Conservation (phyloP, 1,284 basidiomycete genomes). For the Schizophyllum commune region DNA sequence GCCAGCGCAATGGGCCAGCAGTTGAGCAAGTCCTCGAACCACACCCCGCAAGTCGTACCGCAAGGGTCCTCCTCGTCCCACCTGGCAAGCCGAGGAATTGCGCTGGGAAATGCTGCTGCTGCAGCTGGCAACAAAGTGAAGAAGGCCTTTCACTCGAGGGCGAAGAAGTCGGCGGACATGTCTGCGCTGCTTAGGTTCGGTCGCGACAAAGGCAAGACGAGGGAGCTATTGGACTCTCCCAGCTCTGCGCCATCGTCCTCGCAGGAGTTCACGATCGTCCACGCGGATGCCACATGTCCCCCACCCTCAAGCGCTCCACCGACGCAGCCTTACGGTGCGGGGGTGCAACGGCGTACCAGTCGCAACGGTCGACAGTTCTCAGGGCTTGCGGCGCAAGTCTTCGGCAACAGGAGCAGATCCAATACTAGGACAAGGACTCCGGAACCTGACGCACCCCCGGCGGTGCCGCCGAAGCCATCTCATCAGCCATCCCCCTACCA, state of each 20-base stretch:
- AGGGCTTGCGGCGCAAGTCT: slow-evolving; percentile 26
- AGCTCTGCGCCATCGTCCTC: not conserved
- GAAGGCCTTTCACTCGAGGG: slow-evolving; percentile 52
- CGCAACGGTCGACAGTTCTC: slow-evolving; percentile 9
- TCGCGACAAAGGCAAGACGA: slow-evolving; percentile 6
- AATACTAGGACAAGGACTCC: not conserved
- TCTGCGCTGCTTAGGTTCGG: slow-evolving; percentile 14
- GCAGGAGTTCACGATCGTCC: not conserved
- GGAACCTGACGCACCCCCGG: slow-evolving; percentile 2
- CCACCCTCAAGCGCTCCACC: not conserved
- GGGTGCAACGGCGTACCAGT: not conserved
- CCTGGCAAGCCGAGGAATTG: not conserved
- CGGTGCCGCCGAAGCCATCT: slow-evolving; percentile 6
- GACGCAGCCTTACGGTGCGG: not conserved
- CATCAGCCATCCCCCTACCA: not conserved
- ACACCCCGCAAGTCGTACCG: not conserved
- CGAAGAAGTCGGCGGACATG: slow-evolving; percentile 55
- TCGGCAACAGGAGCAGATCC: slow-evolving; percentile 24
- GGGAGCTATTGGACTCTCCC: not conserved
- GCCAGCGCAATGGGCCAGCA: not conserved
- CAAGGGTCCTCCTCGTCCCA: not conserved
- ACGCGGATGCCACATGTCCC: not conserved
- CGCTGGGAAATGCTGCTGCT: slow-evolving; percentile 18
- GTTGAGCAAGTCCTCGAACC: not conserved
- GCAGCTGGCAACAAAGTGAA: slow-evolving; percentile 47